Evolutionary conservation across 345 rosid genomes (phyloP).

Genomic region (Raphanus sativus): DNA sequence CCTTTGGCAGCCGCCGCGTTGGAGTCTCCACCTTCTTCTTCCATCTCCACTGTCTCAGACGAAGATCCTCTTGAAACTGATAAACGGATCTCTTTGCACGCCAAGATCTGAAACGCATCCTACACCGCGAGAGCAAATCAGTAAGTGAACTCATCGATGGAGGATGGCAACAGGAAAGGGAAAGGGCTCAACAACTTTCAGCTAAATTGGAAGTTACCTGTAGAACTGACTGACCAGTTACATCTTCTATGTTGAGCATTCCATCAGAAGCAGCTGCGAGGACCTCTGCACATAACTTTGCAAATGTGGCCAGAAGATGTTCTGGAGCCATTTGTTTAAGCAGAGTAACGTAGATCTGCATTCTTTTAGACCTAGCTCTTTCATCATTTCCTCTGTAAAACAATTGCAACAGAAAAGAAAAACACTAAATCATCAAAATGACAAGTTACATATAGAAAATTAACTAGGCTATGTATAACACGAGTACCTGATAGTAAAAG

Average conservation of each 20-base stretch:
- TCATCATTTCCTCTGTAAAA: constrained; percentile 76
- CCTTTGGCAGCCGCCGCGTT: constrained; percentile 66
- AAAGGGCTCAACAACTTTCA: background rate
- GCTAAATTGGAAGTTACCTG: constrained; percentile 54
- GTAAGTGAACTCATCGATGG: background rate
- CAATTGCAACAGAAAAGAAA: constrained; percentile 4
- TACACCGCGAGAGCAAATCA: constrained; percentile 32
- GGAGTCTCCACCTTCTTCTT: constrained; percentile 43
- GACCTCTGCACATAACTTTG: constrained; percentile 93
- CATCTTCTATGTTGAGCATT: constrained; percentile 71
- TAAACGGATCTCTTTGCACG: constrained; percentile 84
- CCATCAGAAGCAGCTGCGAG: constrained; percentile 95
- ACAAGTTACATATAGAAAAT: constrained; percentile 19
- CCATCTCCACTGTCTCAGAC: constrained; percentile 54
- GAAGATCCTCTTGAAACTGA: constrained; percentile 56
- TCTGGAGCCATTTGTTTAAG: constrained; percentile 97
- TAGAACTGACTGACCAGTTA: constrained; percentile 77
- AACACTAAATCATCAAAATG: constrained; percentile 15
- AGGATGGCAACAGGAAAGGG: background rate
- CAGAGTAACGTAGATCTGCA: constrained; percentile 74
- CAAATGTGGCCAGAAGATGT: constrained; percentile 89
- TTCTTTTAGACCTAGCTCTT: constrained; percentile 71
- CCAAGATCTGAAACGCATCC: constrained; percentile 87
- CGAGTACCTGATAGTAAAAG: constrained; percentile 69
- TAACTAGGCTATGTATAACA: constrained; percentile 10